Percentiles rank a stretch among this genome's conserved stretches.
phyloP scores from a whole-genome alignment of 176 grass and related monocot species.

The Carex scoparia region DNA sequence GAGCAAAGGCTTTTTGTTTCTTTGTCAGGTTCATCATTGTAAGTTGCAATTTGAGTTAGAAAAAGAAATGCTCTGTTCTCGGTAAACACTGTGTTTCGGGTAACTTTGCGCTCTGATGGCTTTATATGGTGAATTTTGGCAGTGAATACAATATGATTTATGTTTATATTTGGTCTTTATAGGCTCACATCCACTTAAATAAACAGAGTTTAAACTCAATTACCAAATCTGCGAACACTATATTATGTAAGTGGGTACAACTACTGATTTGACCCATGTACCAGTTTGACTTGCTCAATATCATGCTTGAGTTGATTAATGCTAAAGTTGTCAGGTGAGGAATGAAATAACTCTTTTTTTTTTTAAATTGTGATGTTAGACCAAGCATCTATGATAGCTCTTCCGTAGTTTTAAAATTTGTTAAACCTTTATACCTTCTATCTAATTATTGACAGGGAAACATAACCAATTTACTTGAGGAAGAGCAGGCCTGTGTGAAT shows the following conservation, averaged over 20 bases:
- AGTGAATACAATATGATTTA: neutral
- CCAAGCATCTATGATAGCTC: neutral
- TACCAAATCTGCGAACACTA: neutral
- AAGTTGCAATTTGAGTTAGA: neutral
- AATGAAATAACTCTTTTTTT: neutral
- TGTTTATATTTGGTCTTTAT: neutral
- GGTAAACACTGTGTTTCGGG: neutral
- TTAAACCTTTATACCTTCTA: neutral
- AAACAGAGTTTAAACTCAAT: neutral
- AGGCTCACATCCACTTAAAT: neutral
- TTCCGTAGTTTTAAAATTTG: neutral
- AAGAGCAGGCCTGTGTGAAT: neutral
- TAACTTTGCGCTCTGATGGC: neutral
- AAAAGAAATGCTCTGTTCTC: neutral
- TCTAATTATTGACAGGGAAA: neutral
- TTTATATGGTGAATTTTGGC: constrained; percentile 1
- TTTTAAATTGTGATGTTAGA: neutral
- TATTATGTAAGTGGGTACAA: neutral
- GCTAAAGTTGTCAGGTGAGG: neutral
- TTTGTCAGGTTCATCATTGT: neutral
- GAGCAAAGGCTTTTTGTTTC: neutral
- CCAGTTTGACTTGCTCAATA: neutral
- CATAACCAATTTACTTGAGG: neutral
- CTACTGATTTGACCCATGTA: neutral
- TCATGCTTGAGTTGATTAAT: neutral